These are phyloP conservation scores for Lithohypha guttulata DNA, from an alignment of 2,329 filamentous ascomycete genomes.

Conservation along the genomic window DNA sequence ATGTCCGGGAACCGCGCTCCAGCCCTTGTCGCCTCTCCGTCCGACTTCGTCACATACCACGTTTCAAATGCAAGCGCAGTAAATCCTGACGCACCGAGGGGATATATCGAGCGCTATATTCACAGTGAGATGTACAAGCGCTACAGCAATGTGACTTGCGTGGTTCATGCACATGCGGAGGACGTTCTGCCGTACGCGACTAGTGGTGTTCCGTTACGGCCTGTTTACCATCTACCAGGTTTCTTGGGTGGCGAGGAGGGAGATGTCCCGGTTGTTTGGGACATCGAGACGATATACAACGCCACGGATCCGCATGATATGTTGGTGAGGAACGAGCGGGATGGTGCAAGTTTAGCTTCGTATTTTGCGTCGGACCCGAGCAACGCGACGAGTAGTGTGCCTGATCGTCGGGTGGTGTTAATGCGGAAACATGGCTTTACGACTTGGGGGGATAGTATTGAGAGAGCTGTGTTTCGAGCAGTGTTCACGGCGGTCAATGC, in stretches of 20 bases:
- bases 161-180: slow-evolving; percentile 37
- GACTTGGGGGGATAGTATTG: slow-evolving; percentile 28
- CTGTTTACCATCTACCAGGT: slow-evolving; percentile 35
- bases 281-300: slow-evolving; percentile 24
- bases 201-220: slow-evolving; percentile 30
- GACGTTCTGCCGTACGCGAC: slow-evolving; percentile 35
- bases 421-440: slow-evolving; percentile 40
- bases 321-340: slow-evolving; percentile 28
- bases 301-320: slow-evolving; percentile 27
- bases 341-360: slow-evolving; percentile 28
- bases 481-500: slow-evolving; percentile 38
- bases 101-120: slow-evolving; percentile 37
- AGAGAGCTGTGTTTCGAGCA: slow-evolving; percentile 32
- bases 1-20: slow-evolving; percentile 40
- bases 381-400: slow-evolving; percentile 1
- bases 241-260: slow-evolving; percentile 31
- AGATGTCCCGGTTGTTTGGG: too few relatives aligned
- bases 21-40: slow-evolving; percentile 33
- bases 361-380: slow-evolving; percentile 22
- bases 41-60: slow-evolving; percentile 39
- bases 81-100: slow-evolving; percentile 28
- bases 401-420: slow-evolving; percentile 29
- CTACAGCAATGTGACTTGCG: slow-evolving; percentile 30
- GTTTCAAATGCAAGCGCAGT: slow-evolving; percentile 35
- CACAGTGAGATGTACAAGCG: slow-evolving; percentile 39